phyloP scores from a whole-genome alignment of 345 rosid genomes.

The Murraya paniculata region DNA sequence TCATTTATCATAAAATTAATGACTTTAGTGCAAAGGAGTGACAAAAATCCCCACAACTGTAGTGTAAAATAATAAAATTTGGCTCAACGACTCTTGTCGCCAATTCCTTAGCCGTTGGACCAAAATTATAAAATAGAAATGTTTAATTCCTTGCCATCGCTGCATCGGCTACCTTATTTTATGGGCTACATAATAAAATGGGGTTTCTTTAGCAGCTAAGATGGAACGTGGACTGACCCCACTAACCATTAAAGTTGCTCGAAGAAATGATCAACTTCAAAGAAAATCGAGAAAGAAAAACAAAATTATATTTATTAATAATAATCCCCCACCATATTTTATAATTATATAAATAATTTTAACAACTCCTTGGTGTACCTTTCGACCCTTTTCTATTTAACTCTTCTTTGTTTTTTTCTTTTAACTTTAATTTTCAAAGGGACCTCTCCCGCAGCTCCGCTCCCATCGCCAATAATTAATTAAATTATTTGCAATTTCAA shows the following conservation, averaged over 20 bases:
- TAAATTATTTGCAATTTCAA: neutral
- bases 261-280: constrained; percentile 15
- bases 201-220: constrained; percentile 3
- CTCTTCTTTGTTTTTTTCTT: no score
- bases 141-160: neutral
- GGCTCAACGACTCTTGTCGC: constrained; percentile 10
- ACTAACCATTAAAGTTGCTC: constrained; percentile 5
- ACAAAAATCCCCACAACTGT: neutral
- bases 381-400: no score
- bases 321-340: neutral
- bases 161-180: neutral
- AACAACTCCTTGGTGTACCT: neutral
- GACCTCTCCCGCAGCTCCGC: no score
- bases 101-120: neutral
- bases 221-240: constrained; percentile 11
- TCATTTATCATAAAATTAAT: no score
- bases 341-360: no score
- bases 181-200: neutral
- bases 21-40: no score
- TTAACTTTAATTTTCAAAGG: no score
- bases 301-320: neutral
- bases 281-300: neutral
- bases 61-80: neutral
- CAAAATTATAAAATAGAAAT: neutral
- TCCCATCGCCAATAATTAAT: neutral